Evolutionary conservation across 495 filamentous ascomycete genomes (phyloP).

Genomic region (Penicillium flavigenum): DNA sequence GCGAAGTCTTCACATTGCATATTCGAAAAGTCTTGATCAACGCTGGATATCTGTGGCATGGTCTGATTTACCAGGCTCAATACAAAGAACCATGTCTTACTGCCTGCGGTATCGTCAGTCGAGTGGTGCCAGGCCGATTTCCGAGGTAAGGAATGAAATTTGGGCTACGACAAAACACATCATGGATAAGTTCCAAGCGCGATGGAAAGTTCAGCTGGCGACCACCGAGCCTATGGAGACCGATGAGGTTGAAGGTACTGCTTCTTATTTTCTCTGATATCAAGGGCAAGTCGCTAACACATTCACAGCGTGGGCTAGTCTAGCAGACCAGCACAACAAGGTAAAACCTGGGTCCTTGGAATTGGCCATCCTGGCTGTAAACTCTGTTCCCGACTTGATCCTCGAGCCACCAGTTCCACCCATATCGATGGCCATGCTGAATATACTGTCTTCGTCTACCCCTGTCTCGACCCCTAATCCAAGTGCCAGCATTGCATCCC

Average conservation of each 20-base stretch:
- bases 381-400: conserved; percentile 63
- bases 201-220: conserved; percentile 79
- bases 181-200: conserved; percentile 64
- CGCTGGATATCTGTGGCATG: conserved; percentile 91
- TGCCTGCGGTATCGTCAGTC: conserved; percentile 67
- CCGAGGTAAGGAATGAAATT: conserved; percentile 72
- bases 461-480: conserved; percentile 51
- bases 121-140: conserved; percentile 52
- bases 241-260: conserved; percentile 66
- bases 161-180: conserved; percentile 82
- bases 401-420: conserved; percentile 44
- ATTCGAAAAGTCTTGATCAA: conserved; percentile 75
- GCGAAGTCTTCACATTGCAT: conserved; percentile 81
- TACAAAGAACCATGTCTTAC: conserved; percentile 78
- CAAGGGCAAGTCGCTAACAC: conserved; percentile 8
- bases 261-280: not conserved
- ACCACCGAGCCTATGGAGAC: conserved; percentile 69
- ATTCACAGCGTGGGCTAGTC: conserved; percentile 44
- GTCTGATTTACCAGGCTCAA: conserved; percentile 78
- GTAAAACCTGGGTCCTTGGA: conserved; percentile 46
- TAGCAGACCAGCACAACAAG: conserved; percentile 48
- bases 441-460: conserved; percentile 36
- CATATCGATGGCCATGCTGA: conserved; percentile 35
- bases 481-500: conserved; percentile 41
- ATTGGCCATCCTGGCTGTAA: conserved; percentile 64